These are phyloP conservation scores for Ceratobasidium sp. DNA, from an alignment of 1,284 basidiomycete species.

Conservation along the genomic window DNA sequence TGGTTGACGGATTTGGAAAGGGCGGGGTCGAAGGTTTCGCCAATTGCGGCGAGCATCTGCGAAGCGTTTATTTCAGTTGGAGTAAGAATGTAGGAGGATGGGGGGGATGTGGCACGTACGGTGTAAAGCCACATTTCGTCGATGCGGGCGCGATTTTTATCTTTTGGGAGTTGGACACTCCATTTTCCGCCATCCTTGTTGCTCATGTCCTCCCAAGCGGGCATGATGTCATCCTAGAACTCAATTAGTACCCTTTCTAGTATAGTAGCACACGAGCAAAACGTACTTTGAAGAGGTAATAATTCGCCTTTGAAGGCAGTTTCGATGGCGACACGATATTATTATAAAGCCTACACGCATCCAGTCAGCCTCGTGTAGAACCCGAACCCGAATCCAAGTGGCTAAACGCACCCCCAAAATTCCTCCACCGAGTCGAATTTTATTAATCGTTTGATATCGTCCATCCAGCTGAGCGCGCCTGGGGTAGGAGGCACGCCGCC, in stretches of 20 bases:
- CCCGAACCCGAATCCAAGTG: constrained; percentile 49
- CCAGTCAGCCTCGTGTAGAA: constrained; percentile 28
- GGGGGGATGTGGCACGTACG: constrained; percentile 62
- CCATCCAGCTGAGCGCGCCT: constrained; percentile 91
- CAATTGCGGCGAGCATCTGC: constrained; percentile 98
- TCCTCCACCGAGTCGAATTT: constrained; percentile 95
- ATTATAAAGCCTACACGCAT: constrained; percentile 84
- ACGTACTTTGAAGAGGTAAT: constrained; percentile 95
- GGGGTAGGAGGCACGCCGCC: constrained; percentile 57
- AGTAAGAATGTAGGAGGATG: neutral
- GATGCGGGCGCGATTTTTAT: constrained; percentile 87
- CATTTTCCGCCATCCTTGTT: constrained; percentile 99
- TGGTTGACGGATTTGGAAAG: constrained; percentile 60
- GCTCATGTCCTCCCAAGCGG: constrained; percentile 96
- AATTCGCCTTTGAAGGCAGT: constrained; percentile 95
- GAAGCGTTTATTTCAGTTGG: constrained; percentile 1
- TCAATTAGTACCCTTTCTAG: neutral
- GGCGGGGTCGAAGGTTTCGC: constrained; percentile 94
- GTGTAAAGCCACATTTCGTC: constrained; percentile 99
- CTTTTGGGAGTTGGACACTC: constrained; percentile 97
- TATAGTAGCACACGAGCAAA: neutral
- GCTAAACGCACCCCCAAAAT: constrained; percentile 89
- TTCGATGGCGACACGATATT: constrained; percentile 98
- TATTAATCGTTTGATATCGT: constrained; percentile 95
- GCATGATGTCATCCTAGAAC: constrained; percentile 88